Base-by-base conservation (phyloP, 208 protist genomes). In the Acanthamoeba divionensis region DNA sequence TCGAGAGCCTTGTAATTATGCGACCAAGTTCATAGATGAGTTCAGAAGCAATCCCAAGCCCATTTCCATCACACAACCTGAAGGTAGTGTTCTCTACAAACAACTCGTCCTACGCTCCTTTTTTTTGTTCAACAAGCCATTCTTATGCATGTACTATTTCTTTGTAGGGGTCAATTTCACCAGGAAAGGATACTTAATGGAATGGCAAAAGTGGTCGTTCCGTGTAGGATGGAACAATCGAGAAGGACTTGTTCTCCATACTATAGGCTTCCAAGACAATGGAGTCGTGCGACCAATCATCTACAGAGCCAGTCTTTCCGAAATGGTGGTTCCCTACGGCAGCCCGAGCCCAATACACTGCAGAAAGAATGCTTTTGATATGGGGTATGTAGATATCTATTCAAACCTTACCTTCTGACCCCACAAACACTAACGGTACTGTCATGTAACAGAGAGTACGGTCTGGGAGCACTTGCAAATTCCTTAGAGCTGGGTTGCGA, bases 291-390 rank as follows among this genome's bases (percentile, higher is more conserved):
- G n/a, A 45, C 89, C 89, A n/a, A 2, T 92, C 15, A 38, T 18
- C 63, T 33, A 93, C 80, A 36, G 91, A 24, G 31, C 45, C 18
- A 50, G 21, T n/a, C 57, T 92, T 15, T 29, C 90, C 1, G 91
- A 92, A n/a, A 92, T 92, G 91, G 71, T 54, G 0, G 91, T 92
- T 31, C 91, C 91, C 26, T 92, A 92, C 75, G 77, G 67, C 66
- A 21, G 29, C 66, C 66, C 65, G 13, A 79, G 13, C 67, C 10
- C 8, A 7, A 8, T 45, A 13, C 65, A 93, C 86, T 47, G 26
- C 26, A 67, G 50, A 71, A 88, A 88, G 44, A 45, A 41, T 26
- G 71, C 71, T 26, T 80, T 80, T 26, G 71, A 80, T 6, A 54
- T 41, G 13, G 71, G 71, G 26, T 21, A 45, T 29, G 24, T 41